Percentiles rank a stretch among this genome's conserved stretches.
These are phyloP conservation scores for Stagonosporopsis vannaccii DNA, from an alignment of 2,329 filamentous ascomycete species.

Conservation along the genomic window DNA sequence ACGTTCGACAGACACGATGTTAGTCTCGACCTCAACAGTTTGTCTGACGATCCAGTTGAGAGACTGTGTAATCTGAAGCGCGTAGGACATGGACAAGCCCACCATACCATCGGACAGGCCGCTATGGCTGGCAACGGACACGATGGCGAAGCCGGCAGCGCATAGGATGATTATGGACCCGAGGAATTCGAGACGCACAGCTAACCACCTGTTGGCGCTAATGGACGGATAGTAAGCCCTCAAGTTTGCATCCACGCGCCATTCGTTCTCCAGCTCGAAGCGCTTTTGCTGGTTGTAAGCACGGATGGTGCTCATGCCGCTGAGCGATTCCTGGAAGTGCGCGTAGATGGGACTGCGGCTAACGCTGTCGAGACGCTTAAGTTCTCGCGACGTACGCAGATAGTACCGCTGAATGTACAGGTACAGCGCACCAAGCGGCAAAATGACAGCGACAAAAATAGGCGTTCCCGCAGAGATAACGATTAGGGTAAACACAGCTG, in stretches of 20 bases:
- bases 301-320: conserved; percentile 92
- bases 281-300: conserved; percentile 89
- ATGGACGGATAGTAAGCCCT: conserved; percentile 96
- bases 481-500: conserved; percentile 77
- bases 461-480: conserved; percentile 86
- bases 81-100: conserved; percentile 95
- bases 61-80: conserved; percentile 93
- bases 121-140: conserved; percentile 75
- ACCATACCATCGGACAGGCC: conserved; percentile 75
- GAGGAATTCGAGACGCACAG: conserved; percentile 92
- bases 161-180: conserved; percentile 92
- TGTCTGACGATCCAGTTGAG: conserved; percentile 99
- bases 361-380: conserved; percentile 94
- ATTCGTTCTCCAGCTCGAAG: conserved; percentile 94
- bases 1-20: conserved; percentile 97
- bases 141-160: conserved; percentile 81
- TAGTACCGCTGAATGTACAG: conserved; percentile 97
- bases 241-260: conserved; percentile 93
- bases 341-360: conserved; percentile 96
- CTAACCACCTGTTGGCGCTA: conserved; percentile 88
- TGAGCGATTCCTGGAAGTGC: conserved; percentile 96
- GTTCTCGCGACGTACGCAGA: conserved; percentile 90
- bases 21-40: conserved; percentile 99
- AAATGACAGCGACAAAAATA: conserved; percentile 77
- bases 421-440: conserved; percentile 83